A percentile compares a stretch with the other conserved stretches of the same genome.
Conservation (phyloP, 2,329 filamentous ascomycete species). For the Pezicula radicicola region DNA sequence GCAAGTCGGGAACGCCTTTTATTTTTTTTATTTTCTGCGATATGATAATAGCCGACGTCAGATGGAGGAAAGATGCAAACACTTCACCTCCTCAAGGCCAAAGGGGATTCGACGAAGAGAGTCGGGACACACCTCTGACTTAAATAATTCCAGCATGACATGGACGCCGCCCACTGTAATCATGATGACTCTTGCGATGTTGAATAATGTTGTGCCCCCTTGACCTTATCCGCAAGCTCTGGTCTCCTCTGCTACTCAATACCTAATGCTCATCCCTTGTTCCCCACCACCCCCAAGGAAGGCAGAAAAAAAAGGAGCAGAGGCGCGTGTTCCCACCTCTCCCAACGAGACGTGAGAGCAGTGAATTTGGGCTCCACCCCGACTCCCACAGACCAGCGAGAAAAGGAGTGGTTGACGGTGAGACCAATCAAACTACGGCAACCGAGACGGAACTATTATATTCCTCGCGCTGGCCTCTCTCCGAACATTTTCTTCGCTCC, state of each 20-base stretch:
- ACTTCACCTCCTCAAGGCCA: not conserved
- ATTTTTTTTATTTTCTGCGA: not conserved
- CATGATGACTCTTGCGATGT: not conserved
- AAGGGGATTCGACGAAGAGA: not conserved
- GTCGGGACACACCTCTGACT: not conserved
- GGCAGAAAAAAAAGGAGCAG: no score
- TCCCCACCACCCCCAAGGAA: no score
- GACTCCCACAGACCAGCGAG: not conserved
- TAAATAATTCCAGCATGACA: not conserved
- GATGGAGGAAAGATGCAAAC: not conserved
- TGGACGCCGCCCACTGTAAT: no score
- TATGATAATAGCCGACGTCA: conserved; percentile 1
- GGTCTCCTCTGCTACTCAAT: no score
- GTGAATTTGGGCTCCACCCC: not conserved
- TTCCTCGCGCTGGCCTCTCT: not conserved
- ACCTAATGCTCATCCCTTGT: no score
- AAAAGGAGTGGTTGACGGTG: conserved; percentile 1
- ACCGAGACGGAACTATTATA: not conserved
- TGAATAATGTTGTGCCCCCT: not conserved
- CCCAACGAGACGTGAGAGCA: not conserved
- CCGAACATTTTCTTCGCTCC: conserved; percentile 1
- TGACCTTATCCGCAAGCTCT: not conserved
- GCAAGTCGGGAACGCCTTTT: not conserved
- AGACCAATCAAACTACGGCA: conserved; percentile 1
- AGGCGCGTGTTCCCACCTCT: no score